Evolutionary conservation across 2,329 filamentous ascomycete species (phyloP).

Genomic region (Alternaria arbusti): DNA sequence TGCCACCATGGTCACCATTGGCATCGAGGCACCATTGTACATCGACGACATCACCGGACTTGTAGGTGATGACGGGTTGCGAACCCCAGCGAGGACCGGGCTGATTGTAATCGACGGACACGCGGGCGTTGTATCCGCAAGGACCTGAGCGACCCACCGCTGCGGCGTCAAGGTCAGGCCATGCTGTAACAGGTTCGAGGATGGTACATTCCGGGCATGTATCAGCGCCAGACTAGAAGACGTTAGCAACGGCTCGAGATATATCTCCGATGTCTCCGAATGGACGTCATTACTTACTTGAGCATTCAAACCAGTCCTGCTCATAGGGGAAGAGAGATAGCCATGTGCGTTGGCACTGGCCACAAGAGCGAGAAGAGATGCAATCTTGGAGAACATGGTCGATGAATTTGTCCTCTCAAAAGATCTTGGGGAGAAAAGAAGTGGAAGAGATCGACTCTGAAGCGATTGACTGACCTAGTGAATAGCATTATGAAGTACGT

Average conservation of each 20-base stretch:
- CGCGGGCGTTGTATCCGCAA: constrained; percentile 46
- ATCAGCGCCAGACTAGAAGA: constrained; percentile 29
- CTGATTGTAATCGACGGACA: constrained; percentile 44
- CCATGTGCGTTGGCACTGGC: constrained; percentile 36
- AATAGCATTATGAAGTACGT: background rate
- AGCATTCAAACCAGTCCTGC: constrained; percentile 42
- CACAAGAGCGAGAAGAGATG: constrained; percentile 27
- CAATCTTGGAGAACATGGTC: constrained; percentile 26
- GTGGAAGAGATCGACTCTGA: background rate
- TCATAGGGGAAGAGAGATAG: constrained; percentile 42
- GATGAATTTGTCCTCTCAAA: background rate
- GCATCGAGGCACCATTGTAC: constrained; percentile 45
- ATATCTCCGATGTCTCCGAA: too few relatives aligned
- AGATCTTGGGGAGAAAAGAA: background rate
- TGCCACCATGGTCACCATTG: constrained; percentile 45
- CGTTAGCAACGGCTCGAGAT: background rate
- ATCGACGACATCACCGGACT: constrained; percentile 34
- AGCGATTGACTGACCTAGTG: background rate
- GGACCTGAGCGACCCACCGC: constrained; percentile 40
- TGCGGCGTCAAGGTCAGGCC: constrained; percentile 39
- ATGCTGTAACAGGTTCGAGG: constrained; percentile 41
- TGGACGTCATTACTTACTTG: constrained; percentile 17
- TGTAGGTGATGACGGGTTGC: constrained; percentile 39
- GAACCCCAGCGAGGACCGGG: constrained; percentile 40
- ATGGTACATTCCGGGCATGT: constrained; percentile 46